phyloP scores from a whole-genome alignment of 2,329 filamentous ascomycete genomes.

The Fusarium circinatum region DNA sequence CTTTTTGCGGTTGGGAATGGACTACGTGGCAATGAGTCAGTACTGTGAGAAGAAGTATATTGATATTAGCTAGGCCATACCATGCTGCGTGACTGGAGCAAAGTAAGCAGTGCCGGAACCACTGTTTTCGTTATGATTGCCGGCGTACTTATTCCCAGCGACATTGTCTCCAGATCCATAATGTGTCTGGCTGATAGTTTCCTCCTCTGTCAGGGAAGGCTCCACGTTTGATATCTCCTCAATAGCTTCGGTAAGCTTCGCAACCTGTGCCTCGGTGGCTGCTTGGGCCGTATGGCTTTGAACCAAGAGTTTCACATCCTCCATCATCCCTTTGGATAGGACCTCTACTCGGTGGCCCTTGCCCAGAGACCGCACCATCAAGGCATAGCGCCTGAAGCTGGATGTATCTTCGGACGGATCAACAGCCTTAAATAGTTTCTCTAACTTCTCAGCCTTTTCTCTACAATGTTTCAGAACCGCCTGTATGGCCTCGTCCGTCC shows the following conservation, averaged over 20 bases:
- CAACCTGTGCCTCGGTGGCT: background rate
- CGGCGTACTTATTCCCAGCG: no score
- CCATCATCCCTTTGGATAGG: background rate
- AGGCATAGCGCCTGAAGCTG: background rate
- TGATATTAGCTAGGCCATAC: no score
- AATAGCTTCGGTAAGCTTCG: background rate
- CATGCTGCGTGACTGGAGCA: no score
- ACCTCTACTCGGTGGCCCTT: background rate
- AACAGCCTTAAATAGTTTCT: background rate
- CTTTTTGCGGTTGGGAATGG: no score
- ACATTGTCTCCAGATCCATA: background rate
- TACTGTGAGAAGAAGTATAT: no score
- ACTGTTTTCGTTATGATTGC: no score
- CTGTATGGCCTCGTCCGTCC: background rate
- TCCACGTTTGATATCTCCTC: background rate
- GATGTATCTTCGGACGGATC: fast-evolving
- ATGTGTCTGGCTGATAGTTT: background rate
- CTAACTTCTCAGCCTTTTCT: background rate
- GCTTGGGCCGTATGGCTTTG: background rate
- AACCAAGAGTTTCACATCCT: background rate
- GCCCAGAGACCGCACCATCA: background rate
- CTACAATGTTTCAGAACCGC: background rate
- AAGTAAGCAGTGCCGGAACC: no score
- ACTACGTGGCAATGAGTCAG: no score
- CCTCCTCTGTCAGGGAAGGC: background rate